These are phyloP conservation scores for Cladosporium sp. DNA, from an alignment of 2,329 filamentous ascomycete genomes.

Conservation along the genomic window DNA sequence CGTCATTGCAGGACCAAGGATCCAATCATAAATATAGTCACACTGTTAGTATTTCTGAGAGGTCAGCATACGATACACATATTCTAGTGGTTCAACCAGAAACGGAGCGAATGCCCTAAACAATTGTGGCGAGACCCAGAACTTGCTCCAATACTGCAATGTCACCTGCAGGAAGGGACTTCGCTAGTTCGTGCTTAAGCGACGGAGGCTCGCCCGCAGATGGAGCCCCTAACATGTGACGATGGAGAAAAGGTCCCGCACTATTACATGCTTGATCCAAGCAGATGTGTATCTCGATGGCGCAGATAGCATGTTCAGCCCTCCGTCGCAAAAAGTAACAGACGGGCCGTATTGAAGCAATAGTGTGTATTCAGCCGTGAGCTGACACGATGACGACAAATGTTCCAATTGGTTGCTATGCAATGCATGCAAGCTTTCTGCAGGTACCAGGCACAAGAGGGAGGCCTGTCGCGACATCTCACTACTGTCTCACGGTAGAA, in stretches of 20 bases:
- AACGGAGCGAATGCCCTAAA: background rate
- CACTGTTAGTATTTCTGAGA: background rate
- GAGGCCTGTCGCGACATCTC: background rate
- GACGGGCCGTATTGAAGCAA: background rate
- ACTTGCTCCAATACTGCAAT: constrained; percentile 1
- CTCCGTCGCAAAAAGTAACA: background rate
- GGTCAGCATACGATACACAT: background rate
- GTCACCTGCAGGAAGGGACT: constrained; percentile 1
- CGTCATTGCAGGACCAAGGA: background rate
- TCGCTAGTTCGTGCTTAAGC: background rate
- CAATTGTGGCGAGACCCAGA: background rate
- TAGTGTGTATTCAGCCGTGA: background rate
- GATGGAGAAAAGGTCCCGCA: background rate
- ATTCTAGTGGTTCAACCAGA: background rate
- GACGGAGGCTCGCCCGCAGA: background rate
- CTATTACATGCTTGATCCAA: background rate
- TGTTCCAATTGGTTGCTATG: constrained; percentile 16
- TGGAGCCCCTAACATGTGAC: background rate
- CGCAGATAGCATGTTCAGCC: background rate
- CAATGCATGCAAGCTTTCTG: constrained; percentile 14
- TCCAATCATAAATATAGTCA: background rate
- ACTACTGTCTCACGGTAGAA: constrained; percentile 11
- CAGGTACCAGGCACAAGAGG: constrained; percentile 16
- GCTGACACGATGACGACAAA: constrained; percentile 17
- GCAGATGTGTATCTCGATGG: background rate